phyloP scores from a whole-genome alignment of 2,329 filamentous ascomycete species.

The Paraconiothyrium sp. region DNA sequence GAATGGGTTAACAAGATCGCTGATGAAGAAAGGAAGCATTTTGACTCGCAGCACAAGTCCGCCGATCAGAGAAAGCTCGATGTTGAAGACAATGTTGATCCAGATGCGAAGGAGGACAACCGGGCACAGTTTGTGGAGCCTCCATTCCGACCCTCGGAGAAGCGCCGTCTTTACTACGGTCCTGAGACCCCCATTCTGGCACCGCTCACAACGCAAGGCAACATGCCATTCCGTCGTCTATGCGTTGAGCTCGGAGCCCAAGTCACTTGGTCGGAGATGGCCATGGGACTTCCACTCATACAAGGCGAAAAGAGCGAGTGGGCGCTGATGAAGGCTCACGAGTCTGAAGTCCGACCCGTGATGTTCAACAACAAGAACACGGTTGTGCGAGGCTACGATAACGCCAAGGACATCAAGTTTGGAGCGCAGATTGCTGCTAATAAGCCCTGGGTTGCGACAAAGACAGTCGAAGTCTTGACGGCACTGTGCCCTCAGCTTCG shows the following conservation, averaged over 20 bases:
- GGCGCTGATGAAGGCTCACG: constrained; percentile 92
- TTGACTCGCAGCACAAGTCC: constrained; percentile 45
- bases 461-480: constrained; percentile 83
- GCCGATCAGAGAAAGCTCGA: constrained; percentile 38
- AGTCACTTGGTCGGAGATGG: constrained; percentile 98
- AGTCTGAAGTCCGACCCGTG: constrained; percentile 80
- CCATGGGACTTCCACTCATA: constrained; percentile 86
- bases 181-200: constrained; percentile 93
- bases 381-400: constrained; percentile 80
- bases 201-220: constrained; percentile 94
- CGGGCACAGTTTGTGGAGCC: constrained; percentile 85
- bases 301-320: constrained; percentile 93
- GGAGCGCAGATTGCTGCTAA: constrained; percentile 93
- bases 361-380: constrained; percentile 66
- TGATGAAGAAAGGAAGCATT: constrained; percentile 43
- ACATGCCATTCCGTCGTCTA: constrained; percentile 90
- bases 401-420: constrained; percentile 84
- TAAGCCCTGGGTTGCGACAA: constrained; percentile 89
- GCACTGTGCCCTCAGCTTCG: constrained; percentile 82
- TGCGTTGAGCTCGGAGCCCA: constrained; percentile 90
- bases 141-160: constrained; percentile 90
- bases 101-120: constrained; percentile 66
- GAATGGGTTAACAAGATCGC: constrained; percentile 78
- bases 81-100: constrained; percentile 29
- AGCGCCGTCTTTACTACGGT: constrained; percentile 92